A percentile compares a stretch with the other conserved stretches of the same genome.
Conservation (phyloP, 2,329 filamentous ascomycete genomes). For the Cryoendolithus antarcticus region DNA sequence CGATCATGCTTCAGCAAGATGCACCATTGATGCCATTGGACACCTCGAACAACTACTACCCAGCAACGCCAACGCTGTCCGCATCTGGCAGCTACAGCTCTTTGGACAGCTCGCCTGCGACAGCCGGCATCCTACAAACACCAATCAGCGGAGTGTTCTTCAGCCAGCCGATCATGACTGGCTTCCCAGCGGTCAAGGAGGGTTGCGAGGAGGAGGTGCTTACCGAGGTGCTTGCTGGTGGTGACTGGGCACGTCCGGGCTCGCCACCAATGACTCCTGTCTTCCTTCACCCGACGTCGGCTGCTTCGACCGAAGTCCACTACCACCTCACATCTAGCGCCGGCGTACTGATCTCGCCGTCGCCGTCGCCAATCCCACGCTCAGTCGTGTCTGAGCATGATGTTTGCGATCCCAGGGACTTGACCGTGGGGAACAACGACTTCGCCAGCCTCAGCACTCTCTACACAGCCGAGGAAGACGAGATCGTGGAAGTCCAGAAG, state of each 20-base stretch:
- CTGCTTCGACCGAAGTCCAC: conserved; percentile 35
- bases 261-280: conserved; percentile 84
- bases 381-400: conserved; percentile 55
- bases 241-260: conserved; percentile 64
- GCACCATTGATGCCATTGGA: conserved; percentile 49
- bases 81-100: conserved; percentile 73
- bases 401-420: conserved; percentile 78
- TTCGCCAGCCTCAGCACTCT: conserved; percentile 54
- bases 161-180: conserved; percentile 20
- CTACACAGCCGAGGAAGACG: conserved; percentile 44
- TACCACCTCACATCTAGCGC: conserved; percentile 62
- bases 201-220: conserved; percentile 57
- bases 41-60: conserved; percentile 63
- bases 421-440: conserved; percentile 60
- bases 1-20: conserved; percentile 53
- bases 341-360: conserved; percentile 61
- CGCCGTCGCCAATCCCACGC: conserved; percentile 65
- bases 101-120: conserved; percentile 71
- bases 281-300: conserved; percentile 55
- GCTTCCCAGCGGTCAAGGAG: conserved; percentile 56
- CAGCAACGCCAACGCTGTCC: conserved; percentile 77
- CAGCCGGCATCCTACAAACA: conserved; percentile 59
- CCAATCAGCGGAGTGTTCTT: conserved; percentile 52
- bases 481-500: conserved; percentile 30
- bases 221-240: conserved; percentile 57